Base-by-base conservation (phyloP, 345 rosid genomes). In the Schrenkiella parvula region DNA sequence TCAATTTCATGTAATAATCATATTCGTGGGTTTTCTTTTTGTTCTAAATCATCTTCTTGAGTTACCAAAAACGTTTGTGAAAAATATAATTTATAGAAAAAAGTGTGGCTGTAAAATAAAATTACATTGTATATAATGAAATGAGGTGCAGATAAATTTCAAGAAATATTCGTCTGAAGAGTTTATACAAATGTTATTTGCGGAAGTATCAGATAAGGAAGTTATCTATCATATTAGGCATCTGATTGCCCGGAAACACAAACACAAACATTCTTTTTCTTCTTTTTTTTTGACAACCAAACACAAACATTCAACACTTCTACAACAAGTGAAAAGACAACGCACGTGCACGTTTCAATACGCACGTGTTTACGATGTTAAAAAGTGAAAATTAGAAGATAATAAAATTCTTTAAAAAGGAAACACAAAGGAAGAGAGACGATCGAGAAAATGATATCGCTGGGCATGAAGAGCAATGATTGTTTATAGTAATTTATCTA, bases 311-410 rank as follows among this genome's bases (percentile, higher is more conserved):
- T 32, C 10, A 19, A 56, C 17, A 18, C 15, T 56, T 57, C 25
- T 5, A 23, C 63, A 6, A n/a, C 10, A 22, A 50, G 17, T 52
- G 50, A 38, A 38, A 63, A 38, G 12, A 23, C 1, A 19, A 25
- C 15, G 22, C 35, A 25, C 35, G 48, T 23, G 32, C 34, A 5
- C n/a, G 1, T 42, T 15, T 23, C n/a, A n/a, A 41, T 2, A 43
- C 62, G 51, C 62, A 67, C 62, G 41, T 53, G 41, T 31, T n/a
- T 64, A 19, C 46, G 13, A 46, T 64, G 42, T 31, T 64, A 64
- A 3, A 3, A 11, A 17, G 28, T 44, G 55, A 13, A 42, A 52
- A 26, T 8, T 7, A 8, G 21, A 28, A 14, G 58, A 26, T 48
- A 11, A 48, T 47, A 48, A 22, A 48, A n/a, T n/a, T n/a, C n/a